Conservation (phyloP, 2,329 filamentous ascomycete species). For the Sclerotiophoma versabilis region DNA sequence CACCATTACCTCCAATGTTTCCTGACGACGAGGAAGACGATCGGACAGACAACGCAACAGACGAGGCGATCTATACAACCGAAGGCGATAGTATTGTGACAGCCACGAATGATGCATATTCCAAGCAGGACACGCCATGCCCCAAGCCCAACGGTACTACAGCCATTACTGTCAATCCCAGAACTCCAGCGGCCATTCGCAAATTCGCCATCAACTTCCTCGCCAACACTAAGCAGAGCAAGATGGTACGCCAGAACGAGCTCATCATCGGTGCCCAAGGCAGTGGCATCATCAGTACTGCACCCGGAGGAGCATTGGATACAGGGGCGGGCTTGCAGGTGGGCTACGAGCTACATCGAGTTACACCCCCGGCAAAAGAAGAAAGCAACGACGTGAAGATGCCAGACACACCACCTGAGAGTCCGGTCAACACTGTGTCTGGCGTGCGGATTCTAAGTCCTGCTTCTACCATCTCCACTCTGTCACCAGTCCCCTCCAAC, state of each 20-base stretch:
- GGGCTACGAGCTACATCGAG: conserved; percentile 12
- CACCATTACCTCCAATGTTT: conserved; percentile 27
- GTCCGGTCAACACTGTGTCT: neutral
- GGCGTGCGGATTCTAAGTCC: neutral
- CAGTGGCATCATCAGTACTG: conserved; percentile 14
- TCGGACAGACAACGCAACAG: neutral
- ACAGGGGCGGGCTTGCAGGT: conserved; percentile 14
- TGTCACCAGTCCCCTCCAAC: conserved; percentile 3
- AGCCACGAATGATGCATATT: too few species aligned
- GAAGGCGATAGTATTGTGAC: too few species aligned
- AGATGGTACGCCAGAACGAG: neutral
- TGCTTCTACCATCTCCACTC: neutral
- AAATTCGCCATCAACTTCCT: neutral
- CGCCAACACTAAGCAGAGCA: neutral
- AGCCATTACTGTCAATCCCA: neutral
- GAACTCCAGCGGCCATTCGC: neutral
- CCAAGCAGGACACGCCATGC: neutral
- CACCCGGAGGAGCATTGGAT: conserved; percentile 6
- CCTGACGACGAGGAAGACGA: conserved; percentile 10
- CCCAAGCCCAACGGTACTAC: neutral
- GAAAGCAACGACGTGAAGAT: neutral
- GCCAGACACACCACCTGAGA: conserved; percentile 10
- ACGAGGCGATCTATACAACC: neutral
- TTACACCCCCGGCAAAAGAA: neutral
- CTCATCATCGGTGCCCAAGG: conserved; percentile 3